These are phyloP conservation scores for Albophoma yamanashiensis DNA, from an alignment of 2,329 filamentous ascomycete genomes.

Conservation along the genomic window DNA sequence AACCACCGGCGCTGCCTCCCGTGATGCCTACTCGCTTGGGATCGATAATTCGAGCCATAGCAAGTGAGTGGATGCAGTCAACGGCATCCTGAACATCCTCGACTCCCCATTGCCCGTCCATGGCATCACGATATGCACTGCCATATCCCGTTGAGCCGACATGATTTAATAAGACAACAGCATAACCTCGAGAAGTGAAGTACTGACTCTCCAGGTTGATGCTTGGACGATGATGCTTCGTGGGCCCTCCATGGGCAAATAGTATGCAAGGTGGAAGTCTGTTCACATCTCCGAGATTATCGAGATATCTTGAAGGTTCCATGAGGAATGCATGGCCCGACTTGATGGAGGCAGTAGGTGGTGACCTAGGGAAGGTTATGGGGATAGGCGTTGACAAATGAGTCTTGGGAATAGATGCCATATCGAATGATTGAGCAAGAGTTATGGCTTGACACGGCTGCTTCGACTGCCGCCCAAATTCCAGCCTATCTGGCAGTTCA, in stretches of 20 bases:
- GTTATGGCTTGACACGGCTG: not conserved
- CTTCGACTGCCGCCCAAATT: not conserved
- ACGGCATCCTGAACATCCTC: not conserved
- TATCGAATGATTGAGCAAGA: not conserved
- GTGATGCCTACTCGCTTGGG: not conserved
- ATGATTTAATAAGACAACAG: not conserved
- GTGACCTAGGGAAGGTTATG: not conserved
- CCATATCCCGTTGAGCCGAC: not conserved
- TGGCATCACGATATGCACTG: not conserved
- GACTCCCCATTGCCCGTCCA: not conserved
- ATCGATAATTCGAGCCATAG: not conserved
- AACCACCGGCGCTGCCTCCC: not conserved
- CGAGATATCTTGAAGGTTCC: not conserved
- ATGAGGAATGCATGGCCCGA: not conserved
- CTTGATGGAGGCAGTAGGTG: not conserved
- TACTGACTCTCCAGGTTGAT: not conserved
- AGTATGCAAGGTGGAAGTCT: not conserved
- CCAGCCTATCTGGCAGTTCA: not conserved
- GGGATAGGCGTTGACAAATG: not conserved
- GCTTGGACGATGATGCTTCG: not conserved
- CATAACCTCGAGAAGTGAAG: not conserved
- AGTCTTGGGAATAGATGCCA: not conserved
- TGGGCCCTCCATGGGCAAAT: not conserved
- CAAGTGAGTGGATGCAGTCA: not conserved
- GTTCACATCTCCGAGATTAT: too few relatives aligned